Conservation (phyloP, 768 basidiomycete species). For the Mycena vulgaris region DNA sequence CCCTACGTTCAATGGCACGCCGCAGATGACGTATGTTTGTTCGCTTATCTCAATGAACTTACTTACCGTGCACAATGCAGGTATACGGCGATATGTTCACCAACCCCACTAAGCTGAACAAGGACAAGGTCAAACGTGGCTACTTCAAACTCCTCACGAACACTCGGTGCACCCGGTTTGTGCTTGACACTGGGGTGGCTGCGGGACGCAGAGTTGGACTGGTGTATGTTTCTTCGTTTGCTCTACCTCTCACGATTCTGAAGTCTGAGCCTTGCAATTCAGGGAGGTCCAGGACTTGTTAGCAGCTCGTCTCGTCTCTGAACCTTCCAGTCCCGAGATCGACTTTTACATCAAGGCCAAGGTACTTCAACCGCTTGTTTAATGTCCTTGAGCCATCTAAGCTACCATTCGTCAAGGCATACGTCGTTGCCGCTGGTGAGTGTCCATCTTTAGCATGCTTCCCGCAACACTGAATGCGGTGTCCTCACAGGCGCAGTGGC, state of each 20-base stretch:
- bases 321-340: not conserved
- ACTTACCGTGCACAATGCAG: not conserved
- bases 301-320: slow-evolving; percentile 5
- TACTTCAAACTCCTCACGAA: slow-evolving; percentile 22
- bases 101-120: not conserved
- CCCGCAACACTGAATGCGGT: not conserved
- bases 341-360: slow-evolving; percentile 20
- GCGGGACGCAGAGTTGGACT: not conserved
- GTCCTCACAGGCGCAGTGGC: slow-evolving; percentile 4
- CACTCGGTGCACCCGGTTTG: slow-evolving; percentile 18
- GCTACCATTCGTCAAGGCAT: slow-evolving; percentile 9
- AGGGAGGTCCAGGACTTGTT: slow-evolving; percentile 18
- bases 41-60: not conserved
- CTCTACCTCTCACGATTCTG: not conserved
- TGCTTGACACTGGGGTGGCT: not conserved
- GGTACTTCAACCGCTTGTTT: slow-evolving; percentile 1
- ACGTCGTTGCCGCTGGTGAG: slow-evolving; percentile 17
- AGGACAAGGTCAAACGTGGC: not conserved
- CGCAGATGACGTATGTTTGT: not conserved
- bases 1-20: slow-evolving; percentile 23
- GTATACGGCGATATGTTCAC: slow-evolving; percentile 13
- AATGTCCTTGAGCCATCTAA: not conserved
- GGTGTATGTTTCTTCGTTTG: not conserved
- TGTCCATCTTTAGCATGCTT: not conserved
- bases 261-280: not conserved